A percentile compares a stretch with the other conserved stretches of the same genome.
These are phyloP conservation scores for Dillenia suffruticosa DNA, from an alignment of 164 flowering plant species.

Conservation along the genomic window DNA sequence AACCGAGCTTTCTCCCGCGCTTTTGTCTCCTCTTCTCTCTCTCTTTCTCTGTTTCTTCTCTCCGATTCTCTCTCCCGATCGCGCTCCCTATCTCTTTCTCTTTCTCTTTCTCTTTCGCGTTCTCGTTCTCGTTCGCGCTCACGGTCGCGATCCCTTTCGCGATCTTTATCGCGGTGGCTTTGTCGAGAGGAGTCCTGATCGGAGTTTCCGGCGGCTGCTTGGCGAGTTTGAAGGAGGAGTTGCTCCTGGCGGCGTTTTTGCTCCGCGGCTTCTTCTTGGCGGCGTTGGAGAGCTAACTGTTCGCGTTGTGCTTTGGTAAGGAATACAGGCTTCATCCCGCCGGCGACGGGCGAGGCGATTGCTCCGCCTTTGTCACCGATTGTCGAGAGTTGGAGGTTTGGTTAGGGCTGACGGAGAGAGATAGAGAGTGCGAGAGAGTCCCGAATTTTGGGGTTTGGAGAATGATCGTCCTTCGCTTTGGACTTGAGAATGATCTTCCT, in stretches of 20 bases:
- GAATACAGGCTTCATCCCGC: slow-evolving; percentile 51
- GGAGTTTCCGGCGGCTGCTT: slow-evolving; percentile 1
- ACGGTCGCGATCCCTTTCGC: slow-evolving; percentile 22
- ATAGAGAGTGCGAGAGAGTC: too few relatives aligned
- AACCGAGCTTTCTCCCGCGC: slow-evolving; percentile 41
- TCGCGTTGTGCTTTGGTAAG: slow-evolving; percentile 72
- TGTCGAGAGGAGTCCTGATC: slow-evolving; percentile 14
- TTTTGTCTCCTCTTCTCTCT: slow-evolving; percentile 55
- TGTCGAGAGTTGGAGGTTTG: too few relatives aligned
- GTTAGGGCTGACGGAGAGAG: too few relatives aligned
- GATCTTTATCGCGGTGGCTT: slow-evolving; percentile 29
- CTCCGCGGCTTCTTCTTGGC: slow-evolving; percentile 36
- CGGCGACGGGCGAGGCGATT: slow-evolving; percentile 3
- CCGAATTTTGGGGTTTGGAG: too few relatives aligned
- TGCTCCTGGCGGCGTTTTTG: slow-evolving; percentile 33
- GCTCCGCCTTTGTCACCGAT: not conserved
- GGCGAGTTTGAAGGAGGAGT: slow-evolving; percentile 10
- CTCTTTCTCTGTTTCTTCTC: slow-evolving; percentile 50
- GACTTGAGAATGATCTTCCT: too few relatives aligned
- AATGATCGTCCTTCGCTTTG: too few relatives aligned
- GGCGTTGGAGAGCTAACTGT: slow-evolving; percentile 65
- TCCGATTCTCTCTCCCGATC: slow-evolving; percentile 40
- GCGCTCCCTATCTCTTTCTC: slow-evolving; percentile 24
- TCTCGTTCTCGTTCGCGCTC: slow-evolving; percentile 26
- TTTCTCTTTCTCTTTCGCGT: too few relatives aligned